Evolutionary conservation across 2,329 filamentous ascomycete species (phyloP).

Genomic region (Fusarium metavorans): DNA sequence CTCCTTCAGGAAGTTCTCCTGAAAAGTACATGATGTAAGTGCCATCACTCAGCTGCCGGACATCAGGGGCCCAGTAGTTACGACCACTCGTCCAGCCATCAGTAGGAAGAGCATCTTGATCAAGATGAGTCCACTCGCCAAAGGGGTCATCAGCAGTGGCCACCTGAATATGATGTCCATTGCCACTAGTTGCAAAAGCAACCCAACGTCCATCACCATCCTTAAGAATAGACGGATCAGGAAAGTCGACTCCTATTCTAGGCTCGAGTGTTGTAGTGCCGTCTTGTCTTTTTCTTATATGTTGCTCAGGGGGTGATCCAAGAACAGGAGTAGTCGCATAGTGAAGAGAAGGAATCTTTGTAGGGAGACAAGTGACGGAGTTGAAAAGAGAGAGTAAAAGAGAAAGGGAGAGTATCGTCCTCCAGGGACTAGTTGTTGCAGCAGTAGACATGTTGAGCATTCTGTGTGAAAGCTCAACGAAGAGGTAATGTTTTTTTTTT

Average conservation of each 20-base stretch:
- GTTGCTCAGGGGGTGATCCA: constrained; percentile 11
- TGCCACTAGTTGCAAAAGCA: constrained; percentile 67
- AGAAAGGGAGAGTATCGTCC: constrained; percentile 6
- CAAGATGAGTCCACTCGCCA: constrained; percentile 60
- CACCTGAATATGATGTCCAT: constrained; percentile 64
- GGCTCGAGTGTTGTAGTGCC: constrained; percentile 20
- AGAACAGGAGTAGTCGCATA: neutral
- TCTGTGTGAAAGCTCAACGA: neutral
- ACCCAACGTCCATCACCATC: constrained; percentile 64
- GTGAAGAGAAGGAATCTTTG: neutral
- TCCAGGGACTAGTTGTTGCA: constrained; percentile 14
- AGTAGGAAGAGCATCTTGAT: constrained; percentile 66
- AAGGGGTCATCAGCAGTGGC: constrained; percentile 62
- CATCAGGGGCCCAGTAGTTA: constrained; percentile 73
- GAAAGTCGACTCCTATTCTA: constrained; percentile 57
- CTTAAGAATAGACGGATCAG: constrained; percentile 66
- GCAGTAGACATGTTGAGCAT: constrained; percentile 21
- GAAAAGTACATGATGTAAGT: constrained; percentile 72
- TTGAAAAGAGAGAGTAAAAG: constrained; percentile 17
- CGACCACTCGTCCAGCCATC: constrained; percentile 65
- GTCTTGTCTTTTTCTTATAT: constrained; percentile 26
- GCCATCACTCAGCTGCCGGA: constrained; percentile 61
- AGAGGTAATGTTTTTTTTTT: neutral
- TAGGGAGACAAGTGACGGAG: constrained; percentile 12
- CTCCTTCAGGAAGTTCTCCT: constrained; percentile 55